phyloP scores from a whole-genome alignment of 805 yeast species.

The Teunomyces funiuensis region DNA sequence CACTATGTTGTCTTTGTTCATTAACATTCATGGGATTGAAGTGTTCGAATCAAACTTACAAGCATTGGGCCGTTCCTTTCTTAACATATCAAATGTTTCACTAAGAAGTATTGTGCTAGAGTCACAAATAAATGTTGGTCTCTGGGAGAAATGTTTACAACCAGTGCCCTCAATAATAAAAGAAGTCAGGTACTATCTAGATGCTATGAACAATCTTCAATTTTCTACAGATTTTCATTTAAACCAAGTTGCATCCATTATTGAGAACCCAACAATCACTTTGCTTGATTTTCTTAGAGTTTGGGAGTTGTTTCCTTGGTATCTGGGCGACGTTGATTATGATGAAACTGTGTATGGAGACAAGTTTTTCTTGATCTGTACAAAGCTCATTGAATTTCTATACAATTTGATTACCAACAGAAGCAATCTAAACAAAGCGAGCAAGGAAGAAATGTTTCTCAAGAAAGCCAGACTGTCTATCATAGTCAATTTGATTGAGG shows the following conservation, averaged over 20 bases:
- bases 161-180: conserved; percentile 12
- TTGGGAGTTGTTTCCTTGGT: conserved; percentile 60
- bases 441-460: conserved; percentile 24
- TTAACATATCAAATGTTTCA: conserved; percentile 55
- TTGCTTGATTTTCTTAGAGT: conserved; percentile 45
- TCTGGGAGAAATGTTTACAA: conserved; percentile 67
- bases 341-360: conserved; percentile 47
- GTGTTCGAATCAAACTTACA: background rate
- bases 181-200: background rate
- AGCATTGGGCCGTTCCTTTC: conserved; percentile 27
- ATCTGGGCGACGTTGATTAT: conserved; percentile 29
- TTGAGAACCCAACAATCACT: conserved; percentile 37
- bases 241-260: conserved; percentile 42
- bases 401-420: conserved; percentile 45
- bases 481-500: conserved; percentile 49
- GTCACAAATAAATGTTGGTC: conserved; percentile 60
- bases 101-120: conserved; percentile 60
- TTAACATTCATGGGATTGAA: background rate
- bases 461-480: conserved; percentile 40
- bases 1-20: background rate
- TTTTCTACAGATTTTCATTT: conserved; percentile 46
- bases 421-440: conserved; percentile 20
- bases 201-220: conserved; percentile 38
- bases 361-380: conserved; percentile 39
- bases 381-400: conserved; percentile 42